Percentiles rank a stretch among this genome's conserved stretches.
Conservation (phyloP, 371 early-diverging fungal genomes). For the Lichtheimia corymbifera region DNA sequence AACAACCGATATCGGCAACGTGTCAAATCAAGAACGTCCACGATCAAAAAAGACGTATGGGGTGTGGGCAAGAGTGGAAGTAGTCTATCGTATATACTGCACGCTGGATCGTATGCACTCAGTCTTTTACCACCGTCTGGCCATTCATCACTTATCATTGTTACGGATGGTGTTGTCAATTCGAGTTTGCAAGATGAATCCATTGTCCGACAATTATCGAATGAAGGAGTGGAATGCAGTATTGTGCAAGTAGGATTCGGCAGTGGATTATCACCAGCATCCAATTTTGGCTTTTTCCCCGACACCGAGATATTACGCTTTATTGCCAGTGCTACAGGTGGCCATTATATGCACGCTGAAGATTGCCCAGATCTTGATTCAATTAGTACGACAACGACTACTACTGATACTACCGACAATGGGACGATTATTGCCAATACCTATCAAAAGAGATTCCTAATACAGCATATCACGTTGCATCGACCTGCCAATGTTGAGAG, state of each 20-base stretch:
- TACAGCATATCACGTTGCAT: too few relatives aligned
- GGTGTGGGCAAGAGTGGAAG: conserved; percentile 61
- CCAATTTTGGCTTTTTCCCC: conserved; percentile 85
- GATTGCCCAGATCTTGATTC: conserved; percentile 45
- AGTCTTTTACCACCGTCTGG: conserved; percentile 68
- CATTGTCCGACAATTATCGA: conserved; percentile 45
- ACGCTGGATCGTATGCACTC: conserved; percentile 69
- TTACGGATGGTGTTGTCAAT: conserved; percentile 88
- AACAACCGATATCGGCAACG: conserved; percentile 1
- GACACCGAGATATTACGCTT: conserved; percentile 87
- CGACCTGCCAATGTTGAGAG: too few relatives aligned
- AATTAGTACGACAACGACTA: neutral
- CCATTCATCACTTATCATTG: conserved; percentile 66
- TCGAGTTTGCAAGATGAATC: conserved; percentile 59
- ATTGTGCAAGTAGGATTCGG: conserved; percentile 84
- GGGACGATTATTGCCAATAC: neutral
- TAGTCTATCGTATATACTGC: conserved; percentile 63
- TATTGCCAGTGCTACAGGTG: conserved; percentile 76
- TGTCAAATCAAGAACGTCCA: neutral
- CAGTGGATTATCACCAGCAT: conserved; percentile 19
- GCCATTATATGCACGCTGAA: conserved; percentile 78
- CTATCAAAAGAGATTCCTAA: too few relatives aligned
- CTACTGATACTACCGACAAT: neutral
- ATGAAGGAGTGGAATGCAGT: conserved; percentile 64
- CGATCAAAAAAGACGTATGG: conserved; percentile 53